Evolutionary conservation across 176 grass and related monocot genomes (phyloP).

Genomic region (Triticum monococcum): DNA sequence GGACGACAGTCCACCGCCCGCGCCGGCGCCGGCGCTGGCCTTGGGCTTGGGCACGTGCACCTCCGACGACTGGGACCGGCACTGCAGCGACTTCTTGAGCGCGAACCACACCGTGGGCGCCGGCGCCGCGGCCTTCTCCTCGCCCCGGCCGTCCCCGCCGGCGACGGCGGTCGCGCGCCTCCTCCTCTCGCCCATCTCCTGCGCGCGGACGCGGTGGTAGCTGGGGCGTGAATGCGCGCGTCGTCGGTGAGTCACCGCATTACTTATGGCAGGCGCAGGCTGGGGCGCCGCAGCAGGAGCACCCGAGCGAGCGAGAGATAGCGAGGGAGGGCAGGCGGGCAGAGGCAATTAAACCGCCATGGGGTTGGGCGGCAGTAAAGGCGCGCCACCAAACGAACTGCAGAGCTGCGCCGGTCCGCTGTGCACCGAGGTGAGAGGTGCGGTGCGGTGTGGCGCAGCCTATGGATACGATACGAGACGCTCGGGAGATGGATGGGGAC

Average conservation of each 20-base stretch:
- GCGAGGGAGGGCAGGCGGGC: not conserved
- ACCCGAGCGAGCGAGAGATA: slow-evolving; percentile 11
- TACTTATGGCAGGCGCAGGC: slow-evolving; percentile 7
- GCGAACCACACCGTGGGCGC: slow-evolving; percentile 86
- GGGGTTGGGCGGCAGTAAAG: slow-evolving; percentile 40
- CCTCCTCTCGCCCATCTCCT: slow-evolving; percentile 44
- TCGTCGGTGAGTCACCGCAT: slow-evolving; percentile 17
- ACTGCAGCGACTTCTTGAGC: slow-evolving; percentile 90
- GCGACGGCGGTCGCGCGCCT: slow-evolving; percentile 4
- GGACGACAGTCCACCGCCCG: not conserved
- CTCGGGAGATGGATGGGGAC: slow-evolving; percentile 22
- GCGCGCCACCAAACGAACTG: slow-evolving; percentile 32
- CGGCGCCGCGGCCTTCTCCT: slow-evolving; percentile 23
- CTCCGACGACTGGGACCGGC: slow-evolving; percentile 80
- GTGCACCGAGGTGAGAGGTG: not conserved
- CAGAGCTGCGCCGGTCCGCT: not conserved
- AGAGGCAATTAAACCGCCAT: slow-evolving; percentile 27
- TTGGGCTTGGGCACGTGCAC: slow-evolving; percentile 78
- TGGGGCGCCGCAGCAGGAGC: slow-evolving; percentile 4
- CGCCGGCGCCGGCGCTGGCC: not conserved
- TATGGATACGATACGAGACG: not conserved
- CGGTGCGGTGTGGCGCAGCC: not conserved
- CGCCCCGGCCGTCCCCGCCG: not conserved
- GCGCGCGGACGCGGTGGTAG: not conserved
- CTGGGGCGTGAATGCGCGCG: not conserved